These are phyloP conservation scores for Chytridiales sp. DNA, from an alignment of 371 early-diverging fungal genomes.

Conservation along the genomic window DNA sequence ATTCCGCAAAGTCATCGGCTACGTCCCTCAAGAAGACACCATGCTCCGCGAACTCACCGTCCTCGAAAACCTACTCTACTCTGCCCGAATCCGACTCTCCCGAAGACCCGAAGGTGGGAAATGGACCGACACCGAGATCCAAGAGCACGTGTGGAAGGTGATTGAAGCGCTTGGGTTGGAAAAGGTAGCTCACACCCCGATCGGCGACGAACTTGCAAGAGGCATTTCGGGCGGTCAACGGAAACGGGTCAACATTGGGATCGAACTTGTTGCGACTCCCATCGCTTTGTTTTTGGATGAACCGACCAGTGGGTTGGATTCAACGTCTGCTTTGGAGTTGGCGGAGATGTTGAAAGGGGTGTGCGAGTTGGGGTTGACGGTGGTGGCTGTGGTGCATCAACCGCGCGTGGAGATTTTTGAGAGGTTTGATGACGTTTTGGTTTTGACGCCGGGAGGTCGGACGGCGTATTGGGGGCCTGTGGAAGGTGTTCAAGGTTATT, in stretches of 20 bases:
- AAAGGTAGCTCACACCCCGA: conserved; percentile 74
- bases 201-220: conserved; percentile 63
- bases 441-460: conserved; percentile 72
- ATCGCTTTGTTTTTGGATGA: conserved; percentile 75
- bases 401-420: conserved; percentile 88
- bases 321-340: conserved; percentile 42
- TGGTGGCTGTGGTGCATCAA: conserved; percentile 89
- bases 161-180: conserved; percentile 53
- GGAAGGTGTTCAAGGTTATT: conserved; percentile 21
- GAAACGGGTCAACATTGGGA: conserved; percentile 85
- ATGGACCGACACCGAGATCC: conserved; percentile 7
- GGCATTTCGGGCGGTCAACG: conserved; percentile 79
- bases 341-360: conserved; percentile 19
- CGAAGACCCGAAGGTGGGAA: conserved; percentile 20
- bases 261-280: conserved; percentile 70
- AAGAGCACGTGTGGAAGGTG: conserved; percentile 5
- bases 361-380: conserved; percentile 49
- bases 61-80: conserved; percentile 78
- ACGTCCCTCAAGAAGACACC: conserved; percentile 77
- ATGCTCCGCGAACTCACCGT: conserved; percentile 73
- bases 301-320: conserved; percentile 84
- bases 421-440: conserved; percentile 80
- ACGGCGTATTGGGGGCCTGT: conserved; percentile 73
- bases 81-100: conserved; percentile 77
- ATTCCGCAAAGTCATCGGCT: conserved; percentile 67